Evolutionary conservation across 768 basidiomycete species (phyloP), one percentile per base, ranked within the genome.

Genomic region (Floccularia luteovirens): DNA sequence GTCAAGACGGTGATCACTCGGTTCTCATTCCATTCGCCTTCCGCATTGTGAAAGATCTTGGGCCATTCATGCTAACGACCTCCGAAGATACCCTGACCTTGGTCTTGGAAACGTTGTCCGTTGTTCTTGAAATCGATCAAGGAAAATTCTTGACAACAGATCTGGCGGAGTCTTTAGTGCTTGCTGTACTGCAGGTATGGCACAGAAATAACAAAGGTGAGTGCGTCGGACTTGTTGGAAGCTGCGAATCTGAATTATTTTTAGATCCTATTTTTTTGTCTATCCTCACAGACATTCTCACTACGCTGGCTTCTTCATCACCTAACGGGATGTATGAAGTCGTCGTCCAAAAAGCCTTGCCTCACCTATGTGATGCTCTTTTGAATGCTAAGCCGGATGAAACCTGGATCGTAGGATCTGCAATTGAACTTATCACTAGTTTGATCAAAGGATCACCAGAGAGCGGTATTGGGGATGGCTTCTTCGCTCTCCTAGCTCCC

Each of bases 61-160:
- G 87, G 0, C 91, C 92, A 1, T 86, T 97, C 63, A 57, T 97
- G 19, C 60, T 79, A 3, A 62, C 79, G 22, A 79, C 91, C 0
- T 79, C 86, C 1, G 90, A 93, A 43, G 92, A 97, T 47, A 90
- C 90, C 0, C 71, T 98, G 10, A 81, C 87, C 11, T 74, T 98
- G 4, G 79, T 96, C 24, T 66, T 97, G 12, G 91, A 94, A 51
- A 82, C 92, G 0, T 64, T 97, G 36, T 77, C 85, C 5, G 82
- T 85, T 8, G 75, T 90, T 2, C 65, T 94, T 2, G 75, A 82
- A 32, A 75, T 91, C 5, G 79, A 83, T 31, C 71, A 78, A 30
- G 76, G 79, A 40, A 71, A 67, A 32, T 91, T 89, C 89, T 57
- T 90, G 21, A 79, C 81, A 8, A 49, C 58, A 0, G 80, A 84